Evolutionary conservation across 2,329 filamentous ascomycete species (phyloP).

Genomic region (Ophiostoma sp.): DNA sequence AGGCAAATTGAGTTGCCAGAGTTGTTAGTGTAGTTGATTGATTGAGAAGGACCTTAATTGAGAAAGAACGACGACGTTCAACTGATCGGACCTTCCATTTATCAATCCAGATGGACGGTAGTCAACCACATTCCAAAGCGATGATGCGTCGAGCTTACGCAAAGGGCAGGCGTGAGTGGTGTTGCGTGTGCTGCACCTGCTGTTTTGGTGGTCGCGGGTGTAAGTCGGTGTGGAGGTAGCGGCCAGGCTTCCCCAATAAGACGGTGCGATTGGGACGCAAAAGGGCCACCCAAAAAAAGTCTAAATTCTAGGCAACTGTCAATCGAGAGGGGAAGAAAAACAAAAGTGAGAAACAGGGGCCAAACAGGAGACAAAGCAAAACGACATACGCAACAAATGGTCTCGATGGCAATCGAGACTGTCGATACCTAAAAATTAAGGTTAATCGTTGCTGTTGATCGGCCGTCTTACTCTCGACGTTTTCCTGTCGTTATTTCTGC

Average conservation of each 20-base stretch:
- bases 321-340: background rate
- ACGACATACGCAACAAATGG: background rate
- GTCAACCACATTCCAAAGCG: background rate
- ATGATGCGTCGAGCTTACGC: slow-evolving; percentile 22
- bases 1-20: background rate
- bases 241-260: background rate
- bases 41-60: background rate
- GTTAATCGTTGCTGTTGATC: background rate
- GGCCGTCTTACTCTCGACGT: background rate
- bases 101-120: background rate
- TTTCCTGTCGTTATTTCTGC: background rate
- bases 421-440: background rate
- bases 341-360: background rate
- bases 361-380: background rate
- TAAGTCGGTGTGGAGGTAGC: background rate
- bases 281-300: background rate
- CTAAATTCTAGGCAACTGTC: slow-evolving; percentile 23
- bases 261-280: background rate
- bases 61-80: background rate
- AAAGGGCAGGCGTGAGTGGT: background rate
- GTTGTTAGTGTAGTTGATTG: no score
- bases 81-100: background rate
- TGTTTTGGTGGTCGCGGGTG: background rate
- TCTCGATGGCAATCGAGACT: background rate
- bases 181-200: no score